Conservation (phyloP, 179 eudicot species). For the Silene vulgaris region DNA sequence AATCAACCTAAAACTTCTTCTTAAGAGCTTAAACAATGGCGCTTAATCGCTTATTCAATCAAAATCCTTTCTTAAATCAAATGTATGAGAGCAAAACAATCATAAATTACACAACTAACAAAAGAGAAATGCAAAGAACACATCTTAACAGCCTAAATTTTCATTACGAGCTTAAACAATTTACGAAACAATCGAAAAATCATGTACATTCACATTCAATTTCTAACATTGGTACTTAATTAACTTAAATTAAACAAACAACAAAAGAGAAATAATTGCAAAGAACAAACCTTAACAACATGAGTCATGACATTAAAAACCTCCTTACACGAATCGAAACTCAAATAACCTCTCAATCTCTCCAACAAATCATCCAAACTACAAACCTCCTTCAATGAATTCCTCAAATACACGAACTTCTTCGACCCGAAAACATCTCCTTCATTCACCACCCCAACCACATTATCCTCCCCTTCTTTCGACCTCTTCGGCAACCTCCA, state of each 20-base stretch:
- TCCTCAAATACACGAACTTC: constrained; percentile 38
- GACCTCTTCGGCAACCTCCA: constrained; percentile 69
- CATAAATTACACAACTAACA: not conserved
- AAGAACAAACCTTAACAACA: constrained; percentile 57
- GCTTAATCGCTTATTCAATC: too few relatives aligned
- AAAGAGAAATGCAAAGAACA: constrained; percentile 11
- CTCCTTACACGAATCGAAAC: constrained; percentile 60
- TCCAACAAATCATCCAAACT: constrained; percentile 82
- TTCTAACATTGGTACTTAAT: not conserved
- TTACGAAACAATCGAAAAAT: too few relatives aligned
- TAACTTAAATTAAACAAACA: not conserved
- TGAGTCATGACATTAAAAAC: constrained; percentile 62
- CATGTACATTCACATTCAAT: not conserved
- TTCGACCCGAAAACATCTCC: constrained; percentile 30
- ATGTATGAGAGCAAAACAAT: too few relatives aligned
- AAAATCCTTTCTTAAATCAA: too few relatives aligned
- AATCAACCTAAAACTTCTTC: not conserved
- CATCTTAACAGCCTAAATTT: constrained; percentile 39
- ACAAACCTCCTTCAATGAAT: constrained; percentile 66
- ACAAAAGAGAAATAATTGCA: not conserved
- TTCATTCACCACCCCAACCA: constrained; percentile 15
- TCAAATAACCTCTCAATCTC: constrained; percentile 72
- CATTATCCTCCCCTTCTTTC: constrained; percentile 33
- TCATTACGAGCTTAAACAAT: too few relatives aligned
- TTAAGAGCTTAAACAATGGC: not conserved